Conservation (phyloP, 2,329 filamentous ascomycete species). For the Zymoseptoria brevis region DNA sequence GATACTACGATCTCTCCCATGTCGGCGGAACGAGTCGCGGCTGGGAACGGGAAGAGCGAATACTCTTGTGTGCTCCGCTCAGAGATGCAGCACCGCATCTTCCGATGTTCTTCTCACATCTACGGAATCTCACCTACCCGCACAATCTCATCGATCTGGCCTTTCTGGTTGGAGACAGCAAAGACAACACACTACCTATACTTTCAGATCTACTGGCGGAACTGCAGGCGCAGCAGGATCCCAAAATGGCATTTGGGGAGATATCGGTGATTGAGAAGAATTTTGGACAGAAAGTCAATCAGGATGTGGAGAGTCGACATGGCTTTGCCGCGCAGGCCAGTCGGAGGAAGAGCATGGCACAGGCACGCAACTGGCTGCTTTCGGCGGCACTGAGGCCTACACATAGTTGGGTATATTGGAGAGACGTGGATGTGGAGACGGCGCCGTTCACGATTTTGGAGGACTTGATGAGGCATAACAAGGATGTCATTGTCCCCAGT, state of each 20-base stretch:
- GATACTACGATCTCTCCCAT: conserved; percentile 91
- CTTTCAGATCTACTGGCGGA: conserved; percentile 67
- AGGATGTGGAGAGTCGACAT: conserved; percentile 95
- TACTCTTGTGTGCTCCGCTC: conserved; percentile 87
- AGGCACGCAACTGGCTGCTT: conserved; percentile 92
- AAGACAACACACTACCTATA: conserved; percentile 75
- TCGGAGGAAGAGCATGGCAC: conserved; percentile 92
- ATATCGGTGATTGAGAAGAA: conserved; percentile 98
- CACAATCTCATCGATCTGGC: conserved; percentile 94
- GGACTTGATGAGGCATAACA: conserved; percentile 97
- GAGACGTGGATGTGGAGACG: conserved; percentile 96
- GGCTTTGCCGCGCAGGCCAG: conserved; percentile 94
- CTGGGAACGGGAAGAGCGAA: conserved; percentile 94
- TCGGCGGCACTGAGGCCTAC: conserved; percentile 88
- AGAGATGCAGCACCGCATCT: conserved; percentile 88
- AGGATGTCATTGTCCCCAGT: conserved; percentile 98
- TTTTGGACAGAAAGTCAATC: conserved; percentile 94
- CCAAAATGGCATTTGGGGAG: conserved; percentile 80
- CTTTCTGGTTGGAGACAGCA: conserved; percentile 94
- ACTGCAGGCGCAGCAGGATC: conserved; percentile 71
- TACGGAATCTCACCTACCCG: conserved; percentile 93
- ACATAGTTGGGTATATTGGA: conserved; percentile 99
- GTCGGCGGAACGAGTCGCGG: conserved; percentile 85
- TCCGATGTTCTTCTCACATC: conserved; percentile 96
- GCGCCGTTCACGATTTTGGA: conserved; percentile 94